Evolutionary conservation across 1,284 basidiomycete species (phyloP), one percentile per base, ranked within the genome.

Genomic region (Dichomitus squalens): DNA sequence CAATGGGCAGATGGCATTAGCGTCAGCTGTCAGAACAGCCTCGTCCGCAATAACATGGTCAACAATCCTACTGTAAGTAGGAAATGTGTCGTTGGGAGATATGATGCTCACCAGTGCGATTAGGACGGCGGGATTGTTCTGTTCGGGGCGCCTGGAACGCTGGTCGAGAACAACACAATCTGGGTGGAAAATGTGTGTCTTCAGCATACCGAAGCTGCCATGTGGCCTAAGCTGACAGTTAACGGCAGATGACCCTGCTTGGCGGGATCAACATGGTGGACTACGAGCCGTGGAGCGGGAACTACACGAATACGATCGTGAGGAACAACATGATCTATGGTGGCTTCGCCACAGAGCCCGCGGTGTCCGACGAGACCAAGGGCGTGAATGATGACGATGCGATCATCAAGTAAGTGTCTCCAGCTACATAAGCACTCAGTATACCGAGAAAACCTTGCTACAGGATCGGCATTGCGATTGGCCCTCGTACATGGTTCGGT

Each of bases 1-100:
- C 72, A 91, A 68, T 94, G 92, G 93, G 89, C 93, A 2, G 92
- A 95, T 66, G 93, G 92, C 2, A 90, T 95, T 67, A 92, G 88
- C 62, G 70, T 94, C 55, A 85, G 85, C 51, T 95, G 93, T 71
- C 75, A 74, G 55, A 83, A 86, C 64, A 82, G 83, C 59, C 63
- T 83, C 36, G 81, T 95, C 34, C 81, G 81, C 53, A 86, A 88
- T 65, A 95, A 95, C 71, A 79, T 84, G 71, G 77, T 95, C 52
- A 79, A 82, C 61, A 83, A 82, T 56, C 79, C 92, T 4, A 94
- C 93, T 1, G 70, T 71, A 49, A 62, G 66, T 43, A 31, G 31
- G 29, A 44, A 2, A 23, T 46, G 4, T 3, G 27, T 12, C 29
- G 11, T 6, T 12, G n/a, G 2, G 9, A 12, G 31, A 2, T 14